These are phyloP conservation scores for Pythium utonaiense DNA, from an alignment of 352 stramenopile species.

Conservation along the genomic window DNA sequence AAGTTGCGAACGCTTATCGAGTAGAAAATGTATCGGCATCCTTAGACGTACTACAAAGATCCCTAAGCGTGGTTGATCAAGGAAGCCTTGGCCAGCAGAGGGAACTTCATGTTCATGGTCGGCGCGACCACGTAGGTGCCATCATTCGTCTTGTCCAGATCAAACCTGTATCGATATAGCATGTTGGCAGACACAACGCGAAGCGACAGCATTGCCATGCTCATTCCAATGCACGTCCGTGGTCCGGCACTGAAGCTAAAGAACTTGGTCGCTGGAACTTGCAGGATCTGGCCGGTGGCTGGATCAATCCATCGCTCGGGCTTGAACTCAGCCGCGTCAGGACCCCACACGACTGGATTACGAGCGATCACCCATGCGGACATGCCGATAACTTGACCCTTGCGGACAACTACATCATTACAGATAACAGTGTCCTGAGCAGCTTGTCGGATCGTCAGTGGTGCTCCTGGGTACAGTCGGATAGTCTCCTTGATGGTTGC, in stretches of 20 bases:
- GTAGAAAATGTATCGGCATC: too few species aligned
- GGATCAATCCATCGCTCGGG: conserved; percentile 39
- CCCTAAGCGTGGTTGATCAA: too few species aligned
- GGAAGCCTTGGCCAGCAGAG: conserved; percentile 4
- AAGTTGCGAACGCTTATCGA: too few species aligned
- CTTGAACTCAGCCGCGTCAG: background rate
- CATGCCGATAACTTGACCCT: conserved; percentile 24
- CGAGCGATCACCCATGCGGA: conserved; percentile 29
- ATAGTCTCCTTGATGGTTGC: conserved; percentile 56
- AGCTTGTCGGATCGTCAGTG: conserved; percentile 50
- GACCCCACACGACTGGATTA: conserved; percentile 6
- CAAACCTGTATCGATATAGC: conserved; percentile 2
- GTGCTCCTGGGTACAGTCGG: conserved; percentile 50
- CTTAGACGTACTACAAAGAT: too few species aligned
- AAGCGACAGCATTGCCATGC: conserved; percentile 2
- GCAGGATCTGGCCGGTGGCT: background rate
- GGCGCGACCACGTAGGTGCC: conserved; percentile 4
- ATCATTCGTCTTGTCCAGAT: conserved; percentile 9
- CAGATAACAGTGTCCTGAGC: conserved; percentile 51
- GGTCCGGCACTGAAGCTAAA: conserved; percentile 35
- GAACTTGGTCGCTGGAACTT: conserved; percentile 24
- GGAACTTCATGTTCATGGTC: conserved; percentile 10
- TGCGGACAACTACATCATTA: conserved; percentile 16
- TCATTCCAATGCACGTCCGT: conserved; percentile 44
- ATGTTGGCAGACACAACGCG: conserved; percentile 7